Conservation (phyloP, 306 rosid species). For the Coriaria nepalensis region DNA sequence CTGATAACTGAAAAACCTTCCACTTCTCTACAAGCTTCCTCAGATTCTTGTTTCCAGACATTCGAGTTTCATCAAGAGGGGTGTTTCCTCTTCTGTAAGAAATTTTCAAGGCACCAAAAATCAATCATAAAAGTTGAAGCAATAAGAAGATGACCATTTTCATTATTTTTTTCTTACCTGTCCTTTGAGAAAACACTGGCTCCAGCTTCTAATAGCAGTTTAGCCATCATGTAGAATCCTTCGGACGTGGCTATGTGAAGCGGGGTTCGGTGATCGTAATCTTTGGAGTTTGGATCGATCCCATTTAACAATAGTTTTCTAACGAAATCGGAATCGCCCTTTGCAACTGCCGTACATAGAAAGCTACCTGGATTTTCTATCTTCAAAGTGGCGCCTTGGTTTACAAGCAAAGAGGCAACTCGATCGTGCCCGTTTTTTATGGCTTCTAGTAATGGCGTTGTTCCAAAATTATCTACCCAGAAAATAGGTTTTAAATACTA, state of each 20-base stretch:
- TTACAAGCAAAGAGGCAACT: conserved; percentile 54
- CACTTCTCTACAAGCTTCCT: conserved; percentile 69
- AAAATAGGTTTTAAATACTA: not conserved
- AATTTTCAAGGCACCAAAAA: too few species aligned
- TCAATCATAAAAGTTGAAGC: conserved; percentile 5
- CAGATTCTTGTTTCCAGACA: conserved; percentile 71
- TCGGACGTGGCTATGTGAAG: conserved; percentile 77
- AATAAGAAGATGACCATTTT: not conserved
- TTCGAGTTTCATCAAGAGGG: conserved; percentile 73
- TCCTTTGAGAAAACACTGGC: conserved; percentile 79
- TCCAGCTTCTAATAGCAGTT: conserved; percentile 63
- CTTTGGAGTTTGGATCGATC: conserved; percentile 77
- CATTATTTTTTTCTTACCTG: conserved; percentile 33
- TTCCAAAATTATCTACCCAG: conserved; percentile 63
- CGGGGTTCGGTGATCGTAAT: conserved; percentile 77
- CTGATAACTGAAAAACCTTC: conserved; percentile 47
- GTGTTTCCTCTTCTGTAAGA: conserved; percentile 83
- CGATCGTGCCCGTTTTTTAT: conserved; percentile 70
- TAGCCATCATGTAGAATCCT: conserved; percentile 74
- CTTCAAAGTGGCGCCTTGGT: conserved; percentile 61
- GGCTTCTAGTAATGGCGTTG: conserved; percentile 80
- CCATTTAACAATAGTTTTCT: conserved; percentile 60
- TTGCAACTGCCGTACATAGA: conserved; percentile 59
- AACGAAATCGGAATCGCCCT: conserved; percentile 73
- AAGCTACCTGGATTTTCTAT: conserved; percentile 59